Evolutionary conservation across 164 flowering plant genomes (phyloP).

Genomic region (Vitis cinerea): DNA sequence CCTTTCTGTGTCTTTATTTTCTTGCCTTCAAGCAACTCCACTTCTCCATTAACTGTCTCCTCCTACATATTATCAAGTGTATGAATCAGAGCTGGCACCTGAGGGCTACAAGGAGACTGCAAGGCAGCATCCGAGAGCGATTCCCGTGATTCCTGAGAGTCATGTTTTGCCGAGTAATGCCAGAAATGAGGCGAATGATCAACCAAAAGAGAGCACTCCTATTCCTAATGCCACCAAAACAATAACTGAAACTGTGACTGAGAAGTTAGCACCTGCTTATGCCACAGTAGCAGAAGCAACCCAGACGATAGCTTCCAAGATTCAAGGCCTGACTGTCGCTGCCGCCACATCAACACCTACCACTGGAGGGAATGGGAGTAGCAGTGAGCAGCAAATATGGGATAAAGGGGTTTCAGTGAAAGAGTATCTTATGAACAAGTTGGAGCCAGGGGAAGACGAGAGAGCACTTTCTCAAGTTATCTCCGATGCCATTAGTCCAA

Average conservation of each 20-base stretch:
- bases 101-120: conserved; percentile 39
- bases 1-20: background rate
- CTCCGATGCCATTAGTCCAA: conserved; percentile 67
- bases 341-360: background rate
- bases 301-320: conserved; percentile 36
- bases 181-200: conserved; percentile 1
- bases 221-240: conserved; percentile 22
- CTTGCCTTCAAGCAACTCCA: background rate
- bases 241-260: conserved; percentile 28
- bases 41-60: background rate
- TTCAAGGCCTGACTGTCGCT: conserved; percentile 34
- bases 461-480: conserved; percentile 77
- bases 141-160: conserved; percentile 34
- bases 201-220: conserved; percentile 8
- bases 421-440: conserved; percentile 61
- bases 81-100: conserved; percentile 72
- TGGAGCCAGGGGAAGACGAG: conserved; percentile 84
- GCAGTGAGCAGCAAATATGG: conserved; percentile 21
- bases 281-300: conserved; percentile 40
- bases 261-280: conserved; percentile 43
- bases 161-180: conserved; percentile 25
- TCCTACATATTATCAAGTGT: conserved; percentile 43
- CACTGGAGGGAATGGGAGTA: too few species aligned
- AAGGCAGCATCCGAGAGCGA: conserved; percentile 44
- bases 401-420: conserved; percentile 75